These are phyloP conservation scores for Penstemon eatonii DNA, from an alignment of 257 asterid species.

Conservation along the genomic window DNA sequence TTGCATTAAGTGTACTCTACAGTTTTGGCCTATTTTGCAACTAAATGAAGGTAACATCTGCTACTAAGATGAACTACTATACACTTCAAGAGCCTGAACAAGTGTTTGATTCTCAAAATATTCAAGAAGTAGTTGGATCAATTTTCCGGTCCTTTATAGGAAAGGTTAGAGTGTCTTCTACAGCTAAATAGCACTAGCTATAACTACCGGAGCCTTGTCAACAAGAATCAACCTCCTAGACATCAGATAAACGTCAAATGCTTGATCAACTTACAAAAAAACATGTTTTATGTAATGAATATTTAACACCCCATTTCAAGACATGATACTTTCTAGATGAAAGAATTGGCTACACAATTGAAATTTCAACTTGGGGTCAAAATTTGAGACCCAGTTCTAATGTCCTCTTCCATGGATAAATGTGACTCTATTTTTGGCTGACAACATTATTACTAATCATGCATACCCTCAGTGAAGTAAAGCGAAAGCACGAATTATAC, in stretches of 20 bases:
- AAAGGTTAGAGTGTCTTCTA: not conserved
- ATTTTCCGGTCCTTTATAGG: slow-evolving; percentile 7
- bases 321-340: not conserved
- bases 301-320: slow-evolving; percentile 10
- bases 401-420: no score
- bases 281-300: not conserved
- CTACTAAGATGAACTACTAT: not conserved
- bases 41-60: slow-evolving; percentile 8
- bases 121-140: slow-evolving; percentile 7
- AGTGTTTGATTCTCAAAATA: slow-evolving; percentile 10
- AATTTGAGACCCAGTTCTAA: no score
- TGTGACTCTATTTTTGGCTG: no score
- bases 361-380: no score
- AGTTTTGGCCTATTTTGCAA: not conserved
- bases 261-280: not conserved
- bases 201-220: not conserved
- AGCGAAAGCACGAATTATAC: no score
- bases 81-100: slow-evolving; percentile 4
- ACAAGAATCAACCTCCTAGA: slow-evolving; percentile 18
- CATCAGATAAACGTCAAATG: not conserved
- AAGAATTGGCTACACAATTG: no score
- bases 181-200: slow-evolving; percentile 10
- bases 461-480: no score
- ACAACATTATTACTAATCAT: no score
- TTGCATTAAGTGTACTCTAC: slow-evolving; percentile 7